Percentiles rank a stretch among this genome's conserved stretches.
Conservation (phyloP, 495 filamentous ascomycete genomes). For the Sordaria brevicollis region DNA sequence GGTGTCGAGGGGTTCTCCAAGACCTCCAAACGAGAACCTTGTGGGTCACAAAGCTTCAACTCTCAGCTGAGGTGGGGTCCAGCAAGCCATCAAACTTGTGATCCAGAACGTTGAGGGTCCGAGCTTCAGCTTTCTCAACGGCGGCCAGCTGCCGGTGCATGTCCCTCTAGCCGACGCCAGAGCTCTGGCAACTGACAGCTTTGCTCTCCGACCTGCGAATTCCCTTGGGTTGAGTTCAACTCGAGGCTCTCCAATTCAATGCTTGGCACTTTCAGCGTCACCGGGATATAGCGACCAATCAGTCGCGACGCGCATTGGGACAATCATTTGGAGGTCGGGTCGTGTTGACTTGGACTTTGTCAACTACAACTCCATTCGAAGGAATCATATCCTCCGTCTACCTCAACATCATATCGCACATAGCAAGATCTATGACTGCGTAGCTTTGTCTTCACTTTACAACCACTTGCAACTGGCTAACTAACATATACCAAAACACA, state of each 20-base stretch:
- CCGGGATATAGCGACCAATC: background rate
- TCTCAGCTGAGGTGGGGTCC: background rate
- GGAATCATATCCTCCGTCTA: background rate
- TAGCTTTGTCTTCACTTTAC: background rate
- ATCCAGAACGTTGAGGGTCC: background rate
- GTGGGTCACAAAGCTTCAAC: background rate
- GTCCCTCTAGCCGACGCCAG: background rate
- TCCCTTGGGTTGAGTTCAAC: background rate
- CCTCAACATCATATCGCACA: background rate
- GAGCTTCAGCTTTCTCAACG: background rate
- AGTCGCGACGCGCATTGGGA: background rate
- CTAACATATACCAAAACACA: background rate
- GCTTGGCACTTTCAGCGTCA: background rate
- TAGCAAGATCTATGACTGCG: background rate
- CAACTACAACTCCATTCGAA: background rate
- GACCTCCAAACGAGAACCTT: background rate
- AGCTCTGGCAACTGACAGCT: background rate
- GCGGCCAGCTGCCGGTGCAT: background rate
- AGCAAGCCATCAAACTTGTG: background rate
- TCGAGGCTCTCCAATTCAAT: background rate
- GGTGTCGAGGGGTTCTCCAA: background rate
- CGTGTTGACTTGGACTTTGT: background rate
- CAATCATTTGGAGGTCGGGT: background rate
- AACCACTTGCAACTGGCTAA: background rate
- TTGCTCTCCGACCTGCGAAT: no score